A percentile compares a stretch with the other conserved stretches of the same genome.
Conservation (phyloP, 352 stramenopile species). For the Globisporangium polare region DNA sequence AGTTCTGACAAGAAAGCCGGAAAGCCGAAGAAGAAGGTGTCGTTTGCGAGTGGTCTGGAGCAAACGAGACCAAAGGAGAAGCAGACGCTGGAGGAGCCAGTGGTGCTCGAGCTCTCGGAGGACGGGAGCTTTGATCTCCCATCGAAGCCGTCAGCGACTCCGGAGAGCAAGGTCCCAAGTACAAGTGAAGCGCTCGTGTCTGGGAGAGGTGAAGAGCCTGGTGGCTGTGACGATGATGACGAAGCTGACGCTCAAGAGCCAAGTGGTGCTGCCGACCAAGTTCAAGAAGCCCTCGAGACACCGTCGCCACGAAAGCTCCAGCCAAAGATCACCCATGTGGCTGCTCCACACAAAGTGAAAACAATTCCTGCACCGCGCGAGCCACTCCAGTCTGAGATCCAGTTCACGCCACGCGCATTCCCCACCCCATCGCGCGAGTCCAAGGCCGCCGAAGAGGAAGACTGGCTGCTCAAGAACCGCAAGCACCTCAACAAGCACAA, state of each 20-base stretch:
- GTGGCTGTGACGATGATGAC: not conserved
- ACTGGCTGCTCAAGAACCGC: constrained; percentile 83
- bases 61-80: not conserved
- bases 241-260: not conserved
- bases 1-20: not conserved
- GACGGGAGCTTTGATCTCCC: constrained; percentile 55
- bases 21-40: constrained; percentile 29
- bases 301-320: not conserved
- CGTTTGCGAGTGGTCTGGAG: constrained; percentile 29
- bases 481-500: constrained; percentile 76
- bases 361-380: constrained; percentile 42
- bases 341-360: not conserved
- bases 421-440: constrained; percentile 76
- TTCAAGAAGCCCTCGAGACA: constrained; percentile 3
- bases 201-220: constrained; percentile 9
- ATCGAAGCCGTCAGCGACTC: not conserved
- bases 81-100: not conserved
- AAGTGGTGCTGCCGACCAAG: not conserved
- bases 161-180: not conserved
- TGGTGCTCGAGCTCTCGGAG: constrained; percentile 46
- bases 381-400: constrained; percentile 41
- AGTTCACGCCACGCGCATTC: constrained; percentile 77
- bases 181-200: not conserved
- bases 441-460: constrained; percentile 75
- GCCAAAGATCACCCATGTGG: constrained; percentile 9